Evolutionary conservation across 805 yeast genomes (phyloP), one percentile per base, ranked within the genome.

Genomic region (Yarrowia sp.): DNA sequence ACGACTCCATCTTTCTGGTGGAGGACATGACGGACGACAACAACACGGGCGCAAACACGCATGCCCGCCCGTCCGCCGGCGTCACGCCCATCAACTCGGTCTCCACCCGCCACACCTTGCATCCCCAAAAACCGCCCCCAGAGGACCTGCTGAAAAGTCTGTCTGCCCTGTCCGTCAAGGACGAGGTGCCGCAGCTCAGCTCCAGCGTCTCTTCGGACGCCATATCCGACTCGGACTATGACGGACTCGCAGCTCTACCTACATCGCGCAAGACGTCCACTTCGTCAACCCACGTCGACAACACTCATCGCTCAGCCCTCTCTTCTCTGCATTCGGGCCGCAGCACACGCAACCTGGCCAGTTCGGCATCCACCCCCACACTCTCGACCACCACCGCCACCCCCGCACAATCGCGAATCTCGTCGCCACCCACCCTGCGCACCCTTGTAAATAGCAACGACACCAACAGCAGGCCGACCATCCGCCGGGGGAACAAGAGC

Each of bases 401-500:
- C 3, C 64, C 64, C 3, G 39, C 64, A 1, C 51, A 11, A n/a
- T 43, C 51, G 5, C 51, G 51, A 51, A 58, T 58, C 43, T 44
- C 64, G n/a, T 58, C 64, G 22, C 50, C 51, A 4, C 51, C 64
- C 15, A 58, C 64, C 14, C 11, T 58, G 51, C 50, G 51, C 39
- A 58, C 64, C 39, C 61, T 55, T 31, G 61, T 55, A 41, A 55
- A 55, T 41, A 55, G 61, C 38, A 55, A 55, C 47, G 61, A 55
- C 51, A 35, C 64, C 10, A 44, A 58, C 51, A 18, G 35, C 9
- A 33, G 64, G 33, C 61, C 69, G 47, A 22, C 42, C 32, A 38
- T 39, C 44, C 32, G 69, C 13, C 48, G 57, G 31, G 63, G 66
- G 35, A 33, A 64, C 67, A 36, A 51, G 35, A 36, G 50, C 65